Evolutionary conservation across 1,284 basidiomycete species (phyloP).

Genomic region (Cutaneotrichosporon sp.): DNA sequence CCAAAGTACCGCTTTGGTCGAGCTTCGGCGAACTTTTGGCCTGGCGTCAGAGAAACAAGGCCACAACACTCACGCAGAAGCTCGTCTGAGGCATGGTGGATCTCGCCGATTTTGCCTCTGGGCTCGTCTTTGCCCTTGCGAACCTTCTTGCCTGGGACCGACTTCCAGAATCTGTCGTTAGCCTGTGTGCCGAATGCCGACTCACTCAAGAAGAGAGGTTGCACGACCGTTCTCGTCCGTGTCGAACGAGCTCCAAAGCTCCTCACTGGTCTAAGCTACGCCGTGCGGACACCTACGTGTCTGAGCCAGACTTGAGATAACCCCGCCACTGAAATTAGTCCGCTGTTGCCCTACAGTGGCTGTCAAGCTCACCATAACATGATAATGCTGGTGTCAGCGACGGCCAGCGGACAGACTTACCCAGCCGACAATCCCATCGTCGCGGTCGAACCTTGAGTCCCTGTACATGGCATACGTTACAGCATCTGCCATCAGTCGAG

Average conservation of each 20-base stretch:
- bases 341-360: background rate
- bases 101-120: constrained; percentile 17
- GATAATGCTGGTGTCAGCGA: constrained; percentile 23
- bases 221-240: constrained; percentile 5
- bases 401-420: constrained; percentile 8
- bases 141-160: constrained; percentile 7
- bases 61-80: constrained; percentile 20
- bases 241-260: constrained; percentile 19
- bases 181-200: background rate
- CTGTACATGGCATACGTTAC: constrained; percentile 30
- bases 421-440: constrained; percentile 24
- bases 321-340: constrained; percentile 26
- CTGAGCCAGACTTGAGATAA: constrained; percentile 30
- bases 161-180: constrained; percentile 26
- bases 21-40: constrained; percentile 1
- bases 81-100: constrained; percentile 16
- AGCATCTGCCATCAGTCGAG: constrained; percentile 21
- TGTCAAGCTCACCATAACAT: constrained; percentile 31
- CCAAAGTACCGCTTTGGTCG: constrained; percentile 19
- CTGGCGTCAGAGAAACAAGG: background rate
- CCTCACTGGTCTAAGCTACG: constrained; percentile 12
- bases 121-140: constrained; percentile 21
- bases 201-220: constrained; percentile 17
- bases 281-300: constrained; percentile 19
- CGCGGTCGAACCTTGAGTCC: constrained; percentile 17